Base-by-base conservation (phyloP, 192 early-diverging fungal species). In the Mortierella alpina region DNA sequence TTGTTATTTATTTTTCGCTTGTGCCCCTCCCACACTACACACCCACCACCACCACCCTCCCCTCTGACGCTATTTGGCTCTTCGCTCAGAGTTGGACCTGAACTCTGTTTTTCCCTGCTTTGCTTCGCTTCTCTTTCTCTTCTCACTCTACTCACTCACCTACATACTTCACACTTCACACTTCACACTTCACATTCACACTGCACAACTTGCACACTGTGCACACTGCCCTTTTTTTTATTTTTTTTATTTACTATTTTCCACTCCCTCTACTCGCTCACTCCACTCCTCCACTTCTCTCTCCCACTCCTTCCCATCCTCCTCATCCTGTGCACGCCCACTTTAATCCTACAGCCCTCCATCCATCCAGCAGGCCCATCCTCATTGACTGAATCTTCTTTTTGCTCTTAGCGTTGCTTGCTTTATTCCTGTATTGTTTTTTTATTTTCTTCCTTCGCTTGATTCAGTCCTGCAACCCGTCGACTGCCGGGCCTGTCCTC, bases 241-340 rank as follows among this genome's bases (percentile, higher is more conserved):
- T 62, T 62, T 59, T 62, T 62, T n/a, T 62, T 62, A 48, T 5
- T 17, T 62, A 10, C 59, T 57, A 31, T 31, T 54, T 54, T 54
- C 0, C 52, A 7, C 20, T 31, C 31, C 31, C 31, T 31, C 31
- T 31, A 3, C 31, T 31, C 31, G 3, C 31, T 31, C 31, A 31
- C 31, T 31, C 31, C 31, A 2, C 31, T 31, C 31, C 0, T 15
- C 2, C 40, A 7, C 10, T 18, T 6, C 45, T 63, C n/a, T 20
- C n/a, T 62, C 59, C 45, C 42, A 1, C 18, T 9, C 59, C 23
- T 13, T 15, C 52, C 9, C 50, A 13, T 65, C n/a, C 39, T 53
- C 64, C 63, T 8, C 64, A 14, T 42, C 64, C 50, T 46, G 15
- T 15, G 59, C 59, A 46, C 39, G 47, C 42, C 53, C 53, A 15